Evolutionary conservation across 2,329 filamentous ascomycete species (phyloP).

Genomic region (Colletotrichum destructivum): DNA sequence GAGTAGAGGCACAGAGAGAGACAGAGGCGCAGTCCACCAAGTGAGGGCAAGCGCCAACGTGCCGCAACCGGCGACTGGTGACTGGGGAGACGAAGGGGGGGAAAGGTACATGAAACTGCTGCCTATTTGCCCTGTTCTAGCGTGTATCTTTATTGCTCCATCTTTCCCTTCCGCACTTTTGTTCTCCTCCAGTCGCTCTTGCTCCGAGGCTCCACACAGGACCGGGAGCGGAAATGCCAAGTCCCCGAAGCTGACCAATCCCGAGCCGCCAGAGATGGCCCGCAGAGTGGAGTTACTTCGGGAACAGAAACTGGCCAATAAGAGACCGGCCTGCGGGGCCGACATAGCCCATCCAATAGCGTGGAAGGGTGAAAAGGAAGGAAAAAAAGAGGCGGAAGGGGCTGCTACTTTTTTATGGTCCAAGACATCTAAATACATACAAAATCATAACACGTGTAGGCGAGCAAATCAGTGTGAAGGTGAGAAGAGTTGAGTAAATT

Average conservation of each 20-base stretch:
- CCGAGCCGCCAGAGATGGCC: neutral
- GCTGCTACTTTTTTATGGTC: neutral
- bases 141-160: neutral
- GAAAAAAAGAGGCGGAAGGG: too few relatives aligned
- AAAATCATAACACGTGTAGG: too few relatives aligned
- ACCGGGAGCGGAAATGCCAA: slow-evolving; percentile 20
- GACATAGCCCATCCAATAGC: neutral
- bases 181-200: neutral
- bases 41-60: neutral
- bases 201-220: neutral
- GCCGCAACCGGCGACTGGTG: neutral
- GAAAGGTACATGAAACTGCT: slow-evolving; percentile 25
- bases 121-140: slow-evolving; percentile 11
- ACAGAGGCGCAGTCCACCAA: neutral
- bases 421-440: too few relatives aligned
- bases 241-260: slow-evolving; percentile 9
- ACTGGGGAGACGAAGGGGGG: neutral
- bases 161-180: neutral
- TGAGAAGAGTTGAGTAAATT: too few relatives aligned
- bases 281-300: neutral
- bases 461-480: too few relatives aligned
- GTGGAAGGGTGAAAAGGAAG: neutral
- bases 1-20: neutral
- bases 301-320: neutral
- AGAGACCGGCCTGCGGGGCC: slow-evolving; percentile 9